These are phyloP conservation scores for Puccinia novopanici DNA, from an alignment of 1,284 basidiomycete genomes.

Conservation along the genomic window DNA sequence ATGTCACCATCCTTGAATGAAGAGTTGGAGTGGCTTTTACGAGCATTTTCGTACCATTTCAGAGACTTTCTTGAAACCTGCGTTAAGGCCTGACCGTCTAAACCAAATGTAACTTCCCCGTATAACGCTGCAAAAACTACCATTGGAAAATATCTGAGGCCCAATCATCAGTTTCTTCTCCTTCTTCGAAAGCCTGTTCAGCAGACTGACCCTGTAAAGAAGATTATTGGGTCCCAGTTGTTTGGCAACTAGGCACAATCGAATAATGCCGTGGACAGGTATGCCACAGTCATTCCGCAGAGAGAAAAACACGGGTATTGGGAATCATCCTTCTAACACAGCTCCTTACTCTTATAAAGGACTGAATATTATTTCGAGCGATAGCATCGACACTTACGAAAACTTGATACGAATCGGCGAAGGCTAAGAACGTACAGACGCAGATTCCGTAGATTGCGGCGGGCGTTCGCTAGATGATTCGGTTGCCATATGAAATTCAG, in stretches of 20 bases:
- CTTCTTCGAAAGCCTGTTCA: neutral
- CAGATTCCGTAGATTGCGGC: slow-evolving; percentile 6
- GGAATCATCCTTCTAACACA: neutral
- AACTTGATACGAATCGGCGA: slow-evolving; percentile 18
- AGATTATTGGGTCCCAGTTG: slow-evolving; percentile 15
- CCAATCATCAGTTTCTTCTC: neutral
- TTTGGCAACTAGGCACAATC: slow-evolving; percentile 1
- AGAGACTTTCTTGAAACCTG: slow-evolving; percentile 3
- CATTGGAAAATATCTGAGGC: slow-evolving; percentile 13
- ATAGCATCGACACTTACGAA: slow-evolving; percentile 15
- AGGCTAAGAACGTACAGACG: neutral
- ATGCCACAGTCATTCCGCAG: neutral
- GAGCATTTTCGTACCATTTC: slow-evolving; percentile 2
- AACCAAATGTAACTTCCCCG: slow-evolving; percentile 25
- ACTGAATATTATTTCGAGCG: neutral
- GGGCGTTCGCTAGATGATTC: neutral
- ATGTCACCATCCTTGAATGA: no score
- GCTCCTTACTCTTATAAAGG: no score
- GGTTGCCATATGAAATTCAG: neutral
- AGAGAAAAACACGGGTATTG: neutral
- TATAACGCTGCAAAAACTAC: slow-evolving; percentile 13
- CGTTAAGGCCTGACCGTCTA: neutral
- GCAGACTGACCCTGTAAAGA: slow-evolving; percentile 24
- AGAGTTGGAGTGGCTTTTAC: no score
- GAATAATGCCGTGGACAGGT: no score